Evolutionary conservation across 164 flowering plant genomes (phyloP).

Genomic region (Stephania japonica): DNA sequence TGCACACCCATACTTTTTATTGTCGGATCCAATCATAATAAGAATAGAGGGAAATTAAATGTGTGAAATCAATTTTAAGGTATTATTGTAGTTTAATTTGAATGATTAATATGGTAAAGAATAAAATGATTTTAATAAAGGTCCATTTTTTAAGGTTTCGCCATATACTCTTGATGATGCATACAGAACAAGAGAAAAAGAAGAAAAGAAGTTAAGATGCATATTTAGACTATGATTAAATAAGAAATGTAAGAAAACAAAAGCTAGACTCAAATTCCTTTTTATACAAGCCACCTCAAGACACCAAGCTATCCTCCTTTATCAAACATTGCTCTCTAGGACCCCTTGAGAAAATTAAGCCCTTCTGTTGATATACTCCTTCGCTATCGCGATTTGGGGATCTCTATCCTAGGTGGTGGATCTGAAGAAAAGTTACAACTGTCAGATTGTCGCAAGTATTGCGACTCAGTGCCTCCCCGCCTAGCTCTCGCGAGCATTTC

Average conservation of each 20-base stretch:
- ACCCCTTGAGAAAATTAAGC: slow-evolving; percentile 64
- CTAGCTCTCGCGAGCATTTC: slow-evolving; percentile 76
- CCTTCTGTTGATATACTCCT: slow-evolving; percentile 89
- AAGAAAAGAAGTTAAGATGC: too few species aligned
- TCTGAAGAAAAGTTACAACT: slow-evolving; percentile 71
- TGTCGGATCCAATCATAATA: too few species aligned
- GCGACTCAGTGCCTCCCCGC: slow-evolving; percentile 80
- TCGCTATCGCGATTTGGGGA: slow-evolving; percentile 42
- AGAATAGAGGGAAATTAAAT: too few species aligned
- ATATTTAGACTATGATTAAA: background rate
- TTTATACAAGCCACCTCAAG: slow-evolving; percentile 10
- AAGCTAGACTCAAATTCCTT: slow-evolving; percentile 1
- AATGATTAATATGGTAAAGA: too few species aligned
- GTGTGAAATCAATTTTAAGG: too few species aligned
- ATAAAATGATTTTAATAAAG: too few species aligned
- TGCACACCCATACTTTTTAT: too few species aligned
- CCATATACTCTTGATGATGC: too few species aligned
- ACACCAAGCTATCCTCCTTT: background rate
- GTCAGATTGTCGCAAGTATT: slow-evolving; percentile 81
- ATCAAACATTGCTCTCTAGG: slow-evolving; percentile 39
- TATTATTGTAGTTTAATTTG: too few species aligned
- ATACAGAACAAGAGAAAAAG: too few species aligned
- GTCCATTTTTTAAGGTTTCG: too few species aligned
- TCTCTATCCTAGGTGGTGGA: slow-evolving; percentile 77
- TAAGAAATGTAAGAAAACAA: background rate